A percentile compares a stretch with the other conserved stretches of the same genome.
Conservation (phyloP, 352 stramenopile species). For the Thraustochytrium sp. region DNA sequence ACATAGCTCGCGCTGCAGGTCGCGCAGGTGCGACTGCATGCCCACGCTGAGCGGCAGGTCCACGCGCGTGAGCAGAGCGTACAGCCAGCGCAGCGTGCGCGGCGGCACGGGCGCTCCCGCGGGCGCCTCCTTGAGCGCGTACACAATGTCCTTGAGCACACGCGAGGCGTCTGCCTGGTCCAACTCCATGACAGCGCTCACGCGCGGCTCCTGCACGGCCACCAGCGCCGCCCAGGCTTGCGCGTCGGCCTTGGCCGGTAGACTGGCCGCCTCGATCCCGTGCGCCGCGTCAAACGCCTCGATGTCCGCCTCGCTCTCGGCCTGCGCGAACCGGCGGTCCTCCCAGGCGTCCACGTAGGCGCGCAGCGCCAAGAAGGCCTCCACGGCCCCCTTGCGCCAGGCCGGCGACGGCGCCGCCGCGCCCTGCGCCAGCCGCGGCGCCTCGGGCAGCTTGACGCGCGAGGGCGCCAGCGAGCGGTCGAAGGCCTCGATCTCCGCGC, state of each 20-base stretch:
- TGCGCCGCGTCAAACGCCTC: conserved; percentile 1
- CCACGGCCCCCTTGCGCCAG: background rate
- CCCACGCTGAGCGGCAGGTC: conserved; percentile 12
- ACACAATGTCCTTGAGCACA: conserved; percentile 25
- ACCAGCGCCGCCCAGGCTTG: background rate
- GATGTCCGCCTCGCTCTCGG: background rate
- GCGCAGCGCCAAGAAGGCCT: background rate
- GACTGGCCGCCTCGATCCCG: background rate
- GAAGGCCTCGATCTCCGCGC: background rate
- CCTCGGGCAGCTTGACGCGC: background rate
- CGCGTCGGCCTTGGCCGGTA: background rate
- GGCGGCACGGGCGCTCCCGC: background rate
- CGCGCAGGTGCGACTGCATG: conserved; percentile 5
- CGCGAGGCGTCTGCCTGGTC: background rate
- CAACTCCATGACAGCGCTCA: background rate
- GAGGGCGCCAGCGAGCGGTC: background rate
- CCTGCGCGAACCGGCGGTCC: background rate
- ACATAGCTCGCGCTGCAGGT: background rate
- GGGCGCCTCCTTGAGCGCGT: background rate
- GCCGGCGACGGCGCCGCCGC: background rate
- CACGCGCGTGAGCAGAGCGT: background rate
- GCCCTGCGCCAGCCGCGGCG: background rate
- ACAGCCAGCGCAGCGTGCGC: background rate
- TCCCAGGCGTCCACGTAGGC: background rate
- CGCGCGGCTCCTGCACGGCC: background rate